phyloP scores from a whole-genome alignment of 768 basidiomycete genomes.

The Candolleomyces eurysporus region DNA sequence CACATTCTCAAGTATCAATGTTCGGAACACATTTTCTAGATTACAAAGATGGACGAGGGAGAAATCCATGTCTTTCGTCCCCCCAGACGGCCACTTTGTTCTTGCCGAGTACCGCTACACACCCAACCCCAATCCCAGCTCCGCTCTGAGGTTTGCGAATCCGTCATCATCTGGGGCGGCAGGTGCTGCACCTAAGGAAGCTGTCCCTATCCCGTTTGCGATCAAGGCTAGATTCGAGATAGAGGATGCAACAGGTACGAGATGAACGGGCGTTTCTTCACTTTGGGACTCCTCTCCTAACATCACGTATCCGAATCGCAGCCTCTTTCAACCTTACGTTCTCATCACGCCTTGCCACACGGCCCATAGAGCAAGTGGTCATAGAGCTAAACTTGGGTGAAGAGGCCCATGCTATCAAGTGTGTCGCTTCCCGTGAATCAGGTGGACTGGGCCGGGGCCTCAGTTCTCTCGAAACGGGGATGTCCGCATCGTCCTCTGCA shows the following conservation, averaged over 20 bases:
- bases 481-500: conserved; percentile 38
- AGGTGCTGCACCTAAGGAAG: conserved; percentile 32
- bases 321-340: conserved; percentile 62
- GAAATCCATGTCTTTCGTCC: conserved; percentile 82
- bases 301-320: conserved; percentile 17
- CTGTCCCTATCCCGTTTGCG: conserved; percentile 49
- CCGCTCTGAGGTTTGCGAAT: conserved; percentile 23
- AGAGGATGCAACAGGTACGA: conserved; percentile 41
- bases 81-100: conserved; percentile 87
- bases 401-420: conserved; percentile 70
- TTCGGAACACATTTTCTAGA: conserved; percentile 34
- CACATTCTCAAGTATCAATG: conserved; percentile 4
- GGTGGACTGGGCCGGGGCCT: conserved; percentile 41
- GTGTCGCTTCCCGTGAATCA: conserved; percentile 58
- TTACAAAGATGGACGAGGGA: conserved; percentile 78
- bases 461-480: conserved; percentile 29
- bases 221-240: conserved; percentile 49
- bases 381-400: conserved; percentile 77
- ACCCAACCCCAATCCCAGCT: conserved; percentile 33
- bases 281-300: no score
- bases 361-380: conserved; percentile 67
- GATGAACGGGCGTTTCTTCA: background rate
- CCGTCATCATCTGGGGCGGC: conserved; percentile 18
- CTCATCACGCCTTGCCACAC: conserved; percentile 59
- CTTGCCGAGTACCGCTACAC: conserved; percentile 81